A percentile compares a stretch with the other conserved stretches of the same genome.
Conservation (phyloP, 2,329 filamentous ascomycete genomes). For the Pseudocercospora cruenta region DNA sequence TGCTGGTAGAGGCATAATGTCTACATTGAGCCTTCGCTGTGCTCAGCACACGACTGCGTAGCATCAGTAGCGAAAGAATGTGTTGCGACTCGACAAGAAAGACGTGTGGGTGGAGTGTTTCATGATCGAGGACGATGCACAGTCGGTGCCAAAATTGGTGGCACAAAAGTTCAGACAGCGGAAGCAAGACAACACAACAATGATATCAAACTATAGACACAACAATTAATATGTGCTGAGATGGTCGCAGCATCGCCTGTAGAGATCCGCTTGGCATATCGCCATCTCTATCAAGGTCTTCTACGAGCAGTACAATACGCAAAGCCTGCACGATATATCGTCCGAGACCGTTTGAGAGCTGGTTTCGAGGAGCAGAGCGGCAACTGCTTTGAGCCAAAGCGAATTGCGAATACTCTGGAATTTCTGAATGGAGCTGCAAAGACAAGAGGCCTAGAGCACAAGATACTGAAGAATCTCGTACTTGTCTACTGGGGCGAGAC, state of each 20-base stretch:
- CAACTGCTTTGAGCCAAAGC: slow-evolving; percentile 53
- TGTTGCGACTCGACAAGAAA: not conserved
- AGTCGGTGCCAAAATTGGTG: not conserved
- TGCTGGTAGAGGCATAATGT: slow-evolving; percentile 11
- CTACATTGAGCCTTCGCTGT: slow-evolving; percentile 21
- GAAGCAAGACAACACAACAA: not conserved
- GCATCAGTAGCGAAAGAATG: slow-evolving; percentile 18
- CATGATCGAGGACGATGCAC: not conserved
- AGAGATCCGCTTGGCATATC: slow-evolving; percentile 54
- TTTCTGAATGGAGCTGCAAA: slow-evolving; percentile 69
- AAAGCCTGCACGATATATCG: slow-evolving; percentile 66
- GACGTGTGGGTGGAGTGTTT: not conserved
- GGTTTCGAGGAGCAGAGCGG: slow-evolving; percentile 60
- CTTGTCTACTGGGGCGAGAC: slow-evolving; percentile 48
- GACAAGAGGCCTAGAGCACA: slow-evolving; percentile 70
- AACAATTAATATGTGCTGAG: not conserved
- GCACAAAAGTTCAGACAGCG: not conserved
- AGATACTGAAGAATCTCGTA: slow-evolving; percentile 70
- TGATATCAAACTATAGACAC: not conserved
- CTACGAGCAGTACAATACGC: slow-evolving; percentile 75
- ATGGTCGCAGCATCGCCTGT: slow-evolving; percentile 18
- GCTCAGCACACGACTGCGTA: slow-evolving; percentile 14
- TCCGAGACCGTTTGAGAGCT: slow-evolving; percentile 57
- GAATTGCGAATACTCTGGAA: slow-evolving; percentile 67
- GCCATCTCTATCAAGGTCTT: slow-evolving; percentile 67